Base-by-base conservation (phyloP, 202 grass and related monocot species). In the Setaria italica region DNA sequence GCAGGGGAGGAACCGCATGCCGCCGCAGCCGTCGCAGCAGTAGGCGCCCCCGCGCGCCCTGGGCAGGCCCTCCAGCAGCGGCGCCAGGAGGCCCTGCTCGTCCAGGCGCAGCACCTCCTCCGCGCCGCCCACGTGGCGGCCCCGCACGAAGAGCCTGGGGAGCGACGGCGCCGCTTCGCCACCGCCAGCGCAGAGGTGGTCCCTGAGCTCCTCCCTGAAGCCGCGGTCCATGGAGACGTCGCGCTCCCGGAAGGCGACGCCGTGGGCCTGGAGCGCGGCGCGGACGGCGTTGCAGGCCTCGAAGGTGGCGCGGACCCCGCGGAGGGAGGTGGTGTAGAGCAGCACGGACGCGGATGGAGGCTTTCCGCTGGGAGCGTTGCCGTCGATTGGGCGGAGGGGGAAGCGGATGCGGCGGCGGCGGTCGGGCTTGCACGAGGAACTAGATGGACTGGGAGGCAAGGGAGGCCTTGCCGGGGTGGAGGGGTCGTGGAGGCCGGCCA, bases 161-260 rank as follows among this genome's bases (percentile, higher is more conserved):
- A 94, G 70, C 30, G 19, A 2, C 0, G 58, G 80, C 7, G 68
- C 74, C 51, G 67, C 87, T 33, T 25, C 14, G 4, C 11, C 17
- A 65, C 64, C 35, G 9, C 66, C 9, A 25, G 25, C 25, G 74
- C 72, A 45, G 57, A 91, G 77, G 4, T 43, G 67, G 56, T 67
- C 17, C 54, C 82, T 62, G 4, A 93, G 84, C 70, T 96, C 94
- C 19, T 96, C 91, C 84, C 91, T 67, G 82, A 93, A 96, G 19
- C 91, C 94, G 19, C 82, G 79, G 81, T 96, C 94, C 94, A 96
- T 96, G 49, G 94, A 96, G 13, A 96, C 90, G 88, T 96, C 94
- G 37, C 94, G 89, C 75, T 93, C 94, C 67, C 83, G 68, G 46
- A 91, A 88, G 56, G 79, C 77, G 19, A 96, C 82, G 29, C 87